Evolutionary conservation across 306 rosid species (phyloP), one percentile per base, ranked within the genome.

Genomic region (Vigna radiata): DNA sequence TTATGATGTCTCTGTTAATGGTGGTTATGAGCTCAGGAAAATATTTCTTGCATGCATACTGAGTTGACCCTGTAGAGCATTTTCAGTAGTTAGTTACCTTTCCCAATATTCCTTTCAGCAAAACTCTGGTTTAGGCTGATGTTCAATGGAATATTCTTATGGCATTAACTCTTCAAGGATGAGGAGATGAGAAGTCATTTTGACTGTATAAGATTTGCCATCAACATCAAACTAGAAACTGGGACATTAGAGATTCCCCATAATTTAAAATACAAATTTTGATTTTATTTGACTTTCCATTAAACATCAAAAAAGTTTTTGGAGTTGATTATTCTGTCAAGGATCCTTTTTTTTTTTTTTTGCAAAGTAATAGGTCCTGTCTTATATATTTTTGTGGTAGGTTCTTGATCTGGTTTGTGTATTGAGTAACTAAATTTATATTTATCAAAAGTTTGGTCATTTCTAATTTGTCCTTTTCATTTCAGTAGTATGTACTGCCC

Each of bases 1-100:
- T 69, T 72, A 71, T 77, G 77, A 69, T 84, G 33, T 44, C 78
- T 79, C 50, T 73, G 72, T 54, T 66, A 68, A 77, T 43, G 68
- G 54, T 71, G 72, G 64, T 33, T 68, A 48, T 33, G 41, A 68
- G 74, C 58, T 75, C 74, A 52, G 69, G 80, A 52, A 77, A 74
- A 47, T 87, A 56, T 49, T 77, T 65, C 56, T 68, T 78, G 70
- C 58, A 2, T 76, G 77, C 73, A 29, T 75, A 53, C 61, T 65
- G 31, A 78, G 70, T 66, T 63, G 49, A 33, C 79, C 68, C 61
- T 25, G 76, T 37, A 50, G 49, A 70, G 60, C 46, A 43, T 60
- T 79, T 77, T 67, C 48, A 55, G 60, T 68, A 6, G 60, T 70
- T 27, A 15, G 59, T 75, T 53, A 18, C 77, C 52, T 23, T 71